Percentiles rank a stretch among this genome's conserved stretches.
Conservation (phyloP, 78 protist species). For the Dictyostelium purpureum region DNA sequence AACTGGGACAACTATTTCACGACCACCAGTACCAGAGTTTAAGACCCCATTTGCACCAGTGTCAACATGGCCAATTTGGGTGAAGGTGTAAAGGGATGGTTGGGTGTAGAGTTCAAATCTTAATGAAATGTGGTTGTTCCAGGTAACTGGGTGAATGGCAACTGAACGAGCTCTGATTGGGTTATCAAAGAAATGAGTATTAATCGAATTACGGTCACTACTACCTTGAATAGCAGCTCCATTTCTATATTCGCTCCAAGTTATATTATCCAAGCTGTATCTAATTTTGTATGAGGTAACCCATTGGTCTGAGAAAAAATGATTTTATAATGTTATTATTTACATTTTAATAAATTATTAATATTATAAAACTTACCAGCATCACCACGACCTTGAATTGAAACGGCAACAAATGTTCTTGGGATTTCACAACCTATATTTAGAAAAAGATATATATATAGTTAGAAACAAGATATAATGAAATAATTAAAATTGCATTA, state of each 20-base stretch:
- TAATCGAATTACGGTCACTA: background rate
- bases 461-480: no score
- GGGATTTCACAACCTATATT: background rate
- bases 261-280: conserved; percentile 18
- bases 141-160: conserved; percentile 38
- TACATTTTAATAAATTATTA: no score
- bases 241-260: background rate
- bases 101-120: conserved; percentile 18
- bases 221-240: background rate
- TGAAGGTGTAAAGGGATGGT: background rate
- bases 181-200: background rate
- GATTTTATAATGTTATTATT: no score
- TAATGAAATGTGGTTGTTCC: conserved; percentile 9
- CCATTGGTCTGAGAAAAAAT: conserved; percentile 4
- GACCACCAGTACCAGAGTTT: conserved; percentile 2
- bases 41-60: conserved; percentile 10
- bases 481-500: no score
- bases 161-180: conserved; percentile 41
- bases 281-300: conserved; percentile 29
- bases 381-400: conserved; percentile 58
- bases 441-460: conserved; percentile 2
- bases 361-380: background rate
- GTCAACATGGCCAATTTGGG: background rate
- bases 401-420: background rate
- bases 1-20: background rate